phyloP scores from a whole-genome alignment of 257 asterid species.

The Solanum verrucosum region DNA sequence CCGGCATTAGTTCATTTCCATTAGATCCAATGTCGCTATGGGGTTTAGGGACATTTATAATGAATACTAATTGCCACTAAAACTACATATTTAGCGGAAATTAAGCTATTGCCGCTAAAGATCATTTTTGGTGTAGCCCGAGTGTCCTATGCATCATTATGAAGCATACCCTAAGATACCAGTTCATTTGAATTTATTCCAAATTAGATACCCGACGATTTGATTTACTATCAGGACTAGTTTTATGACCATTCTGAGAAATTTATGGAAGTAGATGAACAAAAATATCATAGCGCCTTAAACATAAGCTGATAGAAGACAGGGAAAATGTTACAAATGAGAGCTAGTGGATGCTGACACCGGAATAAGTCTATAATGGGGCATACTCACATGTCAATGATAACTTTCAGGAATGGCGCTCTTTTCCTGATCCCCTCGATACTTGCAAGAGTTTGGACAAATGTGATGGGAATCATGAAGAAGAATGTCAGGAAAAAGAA shows the following conservation, averaged over 20 bases:
- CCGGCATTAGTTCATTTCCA: background rate
- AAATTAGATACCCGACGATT: background rate
- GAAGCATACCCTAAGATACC: background rate
- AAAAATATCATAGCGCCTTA: background rate
- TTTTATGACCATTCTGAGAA: background rate
- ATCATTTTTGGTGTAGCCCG: background rate
- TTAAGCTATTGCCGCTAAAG: background rate
- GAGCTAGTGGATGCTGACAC: background rate
- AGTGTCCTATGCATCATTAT: background rate
- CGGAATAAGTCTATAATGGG: background rate
- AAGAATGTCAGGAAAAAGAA: conserved; percentile 95
- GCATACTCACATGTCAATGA: conserved; percentile 60
- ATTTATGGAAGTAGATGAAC: background rate
- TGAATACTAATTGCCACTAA: background rate
- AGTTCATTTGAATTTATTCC: background rate
- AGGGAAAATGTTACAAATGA: background rate
- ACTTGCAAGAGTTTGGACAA: conserved; percentile 90
- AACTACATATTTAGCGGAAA: background rate
- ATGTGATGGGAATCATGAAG: conserved; percentile 76
- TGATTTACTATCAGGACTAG: background rate
- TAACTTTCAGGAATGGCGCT: conserved; percentile 48
- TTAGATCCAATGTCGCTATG: background rate
- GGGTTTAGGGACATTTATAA: background rate
- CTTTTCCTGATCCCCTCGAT: conserved; percentile 48
- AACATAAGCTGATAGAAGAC: background rate